Percentiles rank a stretch among this genome's conserved stretches.
phyloP scores from a whole-genome alignment of 441 rosid species.

The Theobroma grandiflorum region DNA sequence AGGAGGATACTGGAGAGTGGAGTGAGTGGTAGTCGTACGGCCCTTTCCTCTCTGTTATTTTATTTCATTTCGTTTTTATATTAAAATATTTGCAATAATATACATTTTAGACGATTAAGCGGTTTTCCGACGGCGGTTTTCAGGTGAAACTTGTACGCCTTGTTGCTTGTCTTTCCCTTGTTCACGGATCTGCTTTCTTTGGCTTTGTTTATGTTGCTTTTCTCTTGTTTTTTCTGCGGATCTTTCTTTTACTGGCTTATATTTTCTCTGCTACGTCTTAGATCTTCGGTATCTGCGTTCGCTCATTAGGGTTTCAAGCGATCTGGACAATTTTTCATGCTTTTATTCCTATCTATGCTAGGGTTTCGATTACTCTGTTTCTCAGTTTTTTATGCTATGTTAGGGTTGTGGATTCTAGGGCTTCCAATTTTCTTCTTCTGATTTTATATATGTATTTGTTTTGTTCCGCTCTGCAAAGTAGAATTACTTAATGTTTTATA shows the following conservation, averaged over 20 bases:
- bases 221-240: neutral
- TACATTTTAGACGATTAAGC: conserved; percentile 3
- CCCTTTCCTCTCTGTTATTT: neutral
- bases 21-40: neutral
- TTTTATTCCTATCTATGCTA: neutral
- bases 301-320: neutral
- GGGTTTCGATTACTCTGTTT: conserved; percentile 4
- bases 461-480: neutral
- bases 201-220: conserved; percentile 4
- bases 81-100: too few relatives aligned
- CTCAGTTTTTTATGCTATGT: neutral
- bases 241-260: neutral
- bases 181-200: conserved; percentile 13
- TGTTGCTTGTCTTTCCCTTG: neutral
- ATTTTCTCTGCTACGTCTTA: neutral
- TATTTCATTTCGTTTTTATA: too few relatives aligned
- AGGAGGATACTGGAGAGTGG: neutral
- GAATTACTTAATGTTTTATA: neutral
- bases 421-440: neutral
- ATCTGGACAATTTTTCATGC: neutral
- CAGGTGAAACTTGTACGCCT: conserved; percentile 17
- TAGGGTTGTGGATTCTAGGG: conserved; percentile 5
- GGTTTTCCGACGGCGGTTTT: conserved; percentile 13
- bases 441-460: neutral
- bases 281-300: conserved; percentile 13